Percentiles rank a stretch among this genome's conserved stretches.
Evolutionary conservation across 2,329 filamentous ascomycete species (phyloP).

Genomic region (Exophiala spinifera): DNA sequence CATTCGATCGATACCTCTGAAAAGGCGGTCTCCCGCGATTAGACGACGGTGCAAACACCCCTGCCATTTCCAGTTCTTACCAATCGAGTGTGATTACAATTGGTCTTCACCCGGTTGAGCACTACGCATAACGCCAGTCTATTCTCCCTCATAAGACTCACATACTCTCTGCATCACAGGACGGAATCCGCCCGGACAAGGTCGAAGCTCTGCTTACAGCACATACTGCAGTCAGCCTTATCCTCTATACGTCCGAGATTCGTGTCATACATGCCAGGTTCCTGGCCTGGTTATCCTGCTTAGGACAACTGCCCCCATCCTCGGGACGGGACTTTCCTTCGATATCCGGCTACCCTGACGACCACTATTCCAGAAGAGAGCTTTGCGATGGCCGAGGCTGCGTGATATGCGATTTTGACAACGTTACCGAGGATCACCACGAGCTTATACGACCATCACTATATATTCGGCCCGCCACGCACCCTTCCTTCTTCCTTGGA

Average conservation of each 20-base stretch:
- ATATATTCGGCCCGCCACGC: background rate
- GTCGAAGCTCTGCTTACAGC: slow-evolving; percentile 18
- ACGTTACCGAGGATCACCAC: slow-evolving; percentile 8
- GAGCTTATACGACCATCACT: slow-evolving; percentile 2
- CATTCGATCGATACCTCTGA: background rate
- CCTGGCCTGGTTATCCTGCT: background rate
- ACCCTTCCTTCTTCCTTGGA: slow-evolving; percentile 3
- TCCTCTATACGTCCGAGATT: background rate
- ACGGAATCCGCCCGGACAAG: slow-evolving; percentile 19
- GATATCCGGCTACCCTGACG: slow-evolving; percentile 11
- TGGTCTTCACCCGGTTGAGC: background rate
- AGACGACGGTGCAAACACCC: background rate
- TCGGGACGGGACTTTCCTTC: slow-evolving; percentile 11
- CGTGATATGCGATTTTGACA: slow-evolving; percentile 12
- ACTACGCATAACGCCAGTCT: background rate
- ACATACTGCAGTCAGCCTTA: slow-evolving; percentile 23
- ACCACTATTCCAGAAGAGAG: slow-evolving; percentile 3
- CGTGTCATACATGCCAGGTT: slow-evolving; percentile 5
- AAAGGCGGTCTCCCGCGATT: slow-evolving; percentile 12
- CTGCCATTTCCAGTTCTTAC: background rate
- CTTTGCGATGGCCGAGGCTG: slow-evolving; percentile 16
- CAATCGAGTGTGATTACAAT: background rate
- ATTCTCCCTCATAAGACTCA: slow-evolving; percentile 1
- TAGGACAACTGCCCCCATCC: background rate
- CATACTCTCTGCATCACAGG: slow-evolving; percentile 6